A percentile compares a stretch with the other conserved stretches of the same genome.
Conservation (phyloP, 176 grass and related monocot genomes). For the Ampelocalamus luodianensis region DNA sequence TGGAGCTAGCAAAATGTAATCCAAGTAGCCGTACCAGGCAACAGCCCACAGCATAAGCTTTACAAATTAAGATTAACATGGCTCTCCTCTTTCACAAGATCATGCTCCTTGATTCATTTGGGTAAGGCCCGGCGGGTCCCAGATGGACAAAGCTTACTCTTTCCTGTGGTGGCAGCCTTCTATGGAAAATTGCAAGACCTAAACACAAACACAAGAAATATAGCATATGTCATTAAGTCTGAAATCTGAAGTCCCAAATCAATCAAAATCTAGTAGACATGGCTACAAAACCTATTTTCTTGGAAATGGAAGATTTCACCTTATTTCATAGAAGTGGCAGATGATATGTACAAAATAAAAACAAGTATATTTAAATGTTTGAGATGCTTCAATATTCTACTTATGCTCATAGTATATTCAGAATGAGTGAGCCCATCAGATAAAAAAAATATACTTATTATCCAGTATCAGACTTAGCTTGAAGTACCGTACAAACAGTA, state of each 20-base stretch:
- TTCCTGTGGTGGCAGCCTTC: not conserved
- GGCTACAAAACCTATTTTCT: not conserved
- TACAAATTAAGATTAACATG: not conserved
- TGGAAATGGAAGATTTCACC: not conserved
- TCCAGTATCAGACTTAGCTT: not conserved
- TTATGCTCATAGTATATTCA: not conserved
- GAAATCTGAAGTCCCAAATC: not conserved
- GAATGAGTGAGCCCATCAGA: not conserved
- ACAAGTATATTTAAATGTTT: not conserved
- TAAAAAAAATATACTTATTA: not conserved
- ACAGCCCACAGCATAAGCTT: not conserved
- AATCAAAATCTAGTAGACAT: constrained; percentile 7
- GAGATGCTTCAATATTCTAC: not conserved
- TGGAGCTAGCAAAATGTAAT: not conserved
- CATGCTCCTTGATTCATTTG: not conserved
- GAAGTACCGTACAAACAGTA: not conserved
- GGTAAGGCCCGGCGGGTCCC: not conserved
- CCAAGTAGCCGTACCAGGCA: not conserved
- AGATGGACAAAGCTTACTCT: not conserved
- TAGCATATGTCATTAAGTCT: constrained; percentile 14
- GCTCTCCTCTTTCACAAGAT: not conserved
- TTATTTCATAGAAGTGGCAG: not conserved
- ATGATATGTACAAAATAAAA: not conserved
- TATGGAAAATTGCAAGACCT: not conserved
- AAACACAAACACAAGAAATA: not conserved